Base-by-base conservation (phyloP, 106 monocot species). In the Platanthera zijinensis region DNA sequence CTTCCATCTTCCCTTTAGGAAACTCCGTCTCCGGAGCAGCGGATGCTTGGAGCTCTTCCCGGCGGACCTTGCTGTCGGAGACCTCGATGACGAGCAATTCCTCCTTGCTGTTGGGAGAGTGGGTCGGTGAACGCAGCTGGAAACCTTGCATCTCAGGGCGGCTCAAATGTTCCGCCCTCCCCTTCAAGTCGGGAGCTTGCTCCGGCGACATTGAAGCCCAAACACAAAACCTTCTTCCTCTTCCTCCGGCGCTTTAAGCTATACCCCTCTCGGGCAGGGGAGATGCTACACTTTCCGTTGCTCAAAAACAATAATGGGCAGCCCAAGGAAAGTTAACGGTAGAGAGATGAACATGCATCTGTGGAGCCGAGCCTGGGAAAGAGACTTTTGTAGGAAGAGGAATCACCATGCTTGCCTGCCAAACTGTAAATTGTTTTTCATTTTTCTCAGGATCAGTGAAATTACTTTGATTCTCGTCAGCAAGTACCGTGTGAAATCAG, bases 121-220 rank as follows among this genome's bases (percentile, higher is more conserved):
- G 75, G n/a, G 57, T 18, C n/a, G 81, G 62, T 22, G 86, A 80
- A 61, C 66, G 78, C 70, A 90, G 80, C 61, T 87, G 90, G 87
- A 90, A 90, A 8, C 81, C 59, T 51, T 85, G 85, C 80, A 90
- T 85, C 83, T 90, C 90, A 0, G 90, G 90, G 17, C 48, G 79
- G 76, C 52, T 85, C 80, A 85, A 78, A 68, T 87, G 69, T 14
- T 78, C 81, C 48, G 7, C 52, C 10, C 12, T 39, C 76, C 52
- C 13, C 78, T 67, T 70, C 48, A 57, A 48, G 4, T 39, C 39
- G 1, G 39, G 39, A 39, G 39, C 39, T 39, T 39, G 39, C 51
- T 56, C 78, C 49, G 66, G 53, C 11, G 51, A 57, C 72, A 61
- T 79, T 52, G 59, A 11, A 25, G 56, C 52, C 7, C 39, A 9